Evolutionary conservation across 345 rosid species (phyloP), one percentile per base, ranked within the genome.

Genomic region (Jatropha curcas): DNA sequence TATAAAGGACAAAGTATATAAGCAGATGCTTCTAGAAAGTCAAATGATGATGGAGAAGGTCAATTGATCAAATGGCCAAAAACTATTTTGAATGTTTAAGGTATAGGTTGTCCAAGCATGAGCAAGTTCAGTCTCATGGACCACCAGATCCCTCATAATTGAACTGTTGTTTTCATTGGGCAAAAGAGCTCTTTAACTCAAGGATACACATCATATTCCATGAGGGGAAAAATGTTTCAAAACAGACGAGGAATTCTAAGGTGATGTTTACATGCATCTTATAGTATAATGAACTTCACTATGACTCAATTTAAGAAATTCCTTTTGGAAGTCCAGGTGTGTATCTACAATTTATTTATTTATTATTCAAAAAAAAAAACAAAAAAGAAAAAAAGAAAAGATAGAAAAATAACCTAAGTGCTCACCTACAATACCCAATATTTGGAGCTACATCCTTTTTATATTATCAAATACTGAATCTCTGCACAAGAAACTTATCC

Each of bases 1-100:
- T 3, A 34, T 30, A 14, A 34, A 48, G 65, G 68, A 67, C 67
- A 61, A 70, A 41, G 65, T 55, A 37, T 45, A 37, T 28, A 46
- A 58, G 50, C 5, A 68, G 31, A 74, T 34, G 25, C 30, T 19
- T 22, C 9, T 45, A 60, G 62, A 56, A 58, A 65, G 14, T 8
- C 5, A 13, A 11, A 58, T 7, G 57, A 58, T 7, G 57, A 31
- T 28, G 22, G 33, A 56, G 24, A 73, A 43, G 20, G 13, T 7
- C 10, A 14, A 37, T 16, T 63, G 35, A 16, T 37, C 35, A 22
- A 33, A 57, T 24, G 24, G 50, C 50, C 41, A 16, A 30, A 28
- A 11, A 7, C 2, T 34, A 30, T 30, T 65, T 25, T 27, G 64
- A 17, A 1, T 4, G 12, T 16, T 22, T 16, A 60, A 31, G 39